Evolutionary conservation across 441 rosid species (phyloP).

Genomic region (Cnidoscolus chayamansa): DNA sequence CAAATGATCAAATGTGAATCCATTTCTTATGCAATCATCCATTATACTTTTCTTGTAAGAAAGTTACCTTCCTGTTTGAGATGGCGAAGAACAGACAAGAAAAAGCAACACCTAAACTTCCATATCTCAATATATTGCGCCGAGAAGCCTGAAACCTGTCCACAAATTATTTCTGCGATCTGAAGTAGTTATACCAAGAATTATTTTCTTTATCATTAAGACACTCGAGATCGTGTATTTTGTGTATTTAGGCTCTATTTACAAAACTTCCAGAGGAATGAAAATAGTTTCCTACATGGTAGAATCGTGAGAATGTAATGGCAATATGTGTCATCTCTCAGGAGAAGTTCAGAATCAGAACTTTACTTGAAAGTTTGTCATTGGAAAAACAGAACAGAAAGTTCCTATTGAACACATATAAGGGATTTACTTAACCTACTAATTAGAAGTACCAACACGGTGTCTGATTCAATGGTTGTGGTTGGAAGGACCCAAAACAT

Average conservation of each 20-base stretch:
- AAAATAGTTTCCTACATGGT: background rate
- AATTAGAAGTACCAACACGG: background rate
- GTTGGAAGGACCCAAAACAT: background rate
- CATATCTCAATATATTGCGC: conserved; percentile 77
- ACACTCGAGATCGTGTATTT: background rate
- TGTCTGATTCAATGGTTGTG: background rate
- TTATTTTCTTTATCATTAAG: conserved; percentile 19
- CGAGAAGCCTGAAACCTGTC: conserved; percentile 96
- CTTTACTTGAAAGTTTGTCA: background rate
- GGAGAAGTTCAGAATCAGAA: background rate
- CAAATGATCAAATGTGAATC: conserved; percentile 1
- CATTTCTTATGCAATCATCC: background rate
- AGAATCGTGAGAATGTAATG: background rate
- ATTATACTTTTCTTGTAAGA: background rate
- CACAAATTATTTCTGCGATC: conserved; percentile 70
- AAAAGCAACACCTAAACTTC: conserved; percentile 75
- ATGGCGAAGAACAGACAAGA: conserved; percentile 62
- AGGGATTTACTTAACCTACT: background rate
- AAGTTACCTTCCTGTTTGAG: conserved; percentile 75
- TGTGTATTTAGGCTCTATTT: background rate
- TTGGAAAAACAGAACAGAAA: conserved; percentile 4
- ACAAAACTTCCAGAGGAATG: background rate
- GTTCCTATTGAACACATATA: background rate
- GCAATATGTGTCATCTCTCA: background rate
- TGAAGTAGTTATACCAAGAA: conserved; percentile 29